phyloP scores from a whole-genome alignment of 2,329 filamentous ascomycete species.

The Tolypocladium album region DNA sequence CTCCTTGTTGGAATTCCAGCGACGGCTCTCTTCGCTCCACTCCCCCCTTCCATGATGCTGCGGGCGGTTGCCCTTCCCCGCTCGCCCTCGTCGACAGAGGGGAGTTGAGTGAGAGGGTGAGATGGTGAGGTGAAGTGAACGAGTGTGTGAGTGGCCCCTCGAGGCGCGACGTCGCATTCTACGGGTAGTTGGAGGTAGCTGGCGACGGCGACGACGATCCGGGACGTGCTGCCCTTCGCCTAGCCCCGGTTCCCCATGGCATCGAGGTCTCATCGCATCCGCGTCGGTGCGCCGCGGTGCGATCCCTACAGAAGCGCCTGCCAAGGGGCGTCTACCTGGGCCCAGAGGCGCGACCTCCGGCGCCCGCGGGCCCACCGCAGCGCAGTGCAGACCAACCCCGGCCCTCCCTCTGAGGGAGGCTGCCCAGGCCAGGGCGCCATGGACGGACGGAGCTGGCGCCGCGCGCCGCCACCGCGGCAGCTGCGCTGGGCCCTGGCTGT shows the following conservation, averaged over 20 bases:
- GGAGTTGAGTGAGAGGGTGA: background rate
- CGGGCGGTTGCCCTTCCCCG: background rate
- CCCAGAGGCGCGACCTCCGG: background rate
- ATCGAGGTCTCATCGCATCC: constrained; percentile 7
- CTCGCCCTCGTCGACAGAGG: background rate
- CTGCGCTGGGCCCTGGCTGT: background rate
- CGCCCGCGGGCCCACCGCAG: constrained; percentile 3
- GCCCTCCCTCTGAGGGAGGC: constrained; percentile 6
- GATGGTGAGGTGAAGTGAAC: background rate
- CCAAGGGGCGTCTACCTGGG: constrained; percentile 4
- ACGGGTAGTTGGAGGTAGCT: too few species aligned
- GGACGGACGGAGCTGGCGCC: constrained; percentile 7
- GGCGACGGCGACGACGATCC: background rate
- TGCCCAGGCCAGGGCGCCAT: constrained; percentile 4
- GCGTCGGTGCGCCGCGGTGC: constrained; percentile 7
- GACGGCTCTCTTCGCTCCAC: background rate
- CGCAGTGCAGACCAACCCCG: background rate
- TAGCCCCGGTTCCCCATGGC: background rate
- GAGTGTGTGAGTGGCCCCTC: background rate
- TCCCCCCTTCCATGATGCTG: background rate
- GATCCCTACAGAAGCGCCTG: constrained; percentile 9
- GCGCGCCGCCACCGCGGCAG: constrained; percentile 7
- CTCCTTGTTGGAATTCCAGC: background rate
- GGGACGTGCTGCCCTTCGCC: background rate
- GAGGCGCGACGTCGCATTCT: background rate